These are phyloP conservation scores for Fusarium multiceps DNA, from an alignment of 2,329 filamentous ascomycete genomes.

Conservation along the genomic window DNA sequence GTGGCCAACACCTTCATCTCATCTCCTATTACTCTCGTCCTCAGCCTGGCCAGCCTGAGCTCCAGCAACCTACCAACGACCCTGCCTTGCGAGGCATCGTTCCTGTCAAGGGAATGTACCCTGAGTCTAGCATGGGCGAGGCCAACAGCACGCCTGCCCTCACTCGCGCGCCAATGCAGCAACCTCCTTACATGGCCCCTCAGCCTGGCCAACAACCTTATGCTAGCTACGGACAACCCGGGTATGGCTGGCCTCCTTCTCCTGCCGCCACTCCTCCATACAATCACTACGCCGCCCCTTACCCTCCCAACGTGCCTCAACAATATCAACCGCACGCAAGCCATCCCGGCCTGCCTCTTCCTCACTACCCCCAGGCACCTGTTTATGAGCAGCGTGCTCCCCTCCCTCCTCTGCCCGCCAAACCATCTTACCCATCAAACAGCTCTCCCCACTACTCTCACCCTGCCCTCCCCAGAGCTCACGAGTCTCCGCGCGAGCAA, in stretches of 20 bases:
- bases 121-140: slow-evolving; percentile 93
- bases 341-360: slow-evolving; percentile 45
- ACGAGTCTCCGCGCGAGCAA: slow-evolving; percentile 58
- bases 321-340: slow-evolving; percentile 45
- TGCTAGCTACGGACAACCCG: slow-evolving; percentile 55
- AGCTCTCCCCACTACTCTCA: slow-evolving; percentile 47
- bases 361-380: slow-evolving; percentile 46
- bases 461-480: slow-evolving; percentile 50
- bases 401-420: slow-evolving; percentile 53
- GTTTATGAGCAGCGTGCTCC: slow-evolving; percentile 52
- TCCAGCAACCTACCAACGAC: slow-evolving; percentile 86
- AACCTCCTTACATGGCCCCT: slow-evolving; percentile 54
- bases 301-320: slow-evolving; percentile 48
- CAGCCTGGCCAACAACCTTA: slow-evolving; percentile 51
- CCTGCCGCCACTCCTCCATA: slow-evolving; percentile 66
- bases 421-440: slow-evolving; percentile 50
- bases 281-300: slow-evolving; percentile 57
- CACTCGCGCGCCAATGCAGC: slow-evolving; percentile 77
- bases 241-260: slow-evolving; percentile 67
- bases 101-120: slow-evolving; percentile 94
- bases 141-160: slow-evolving; percentile 82
- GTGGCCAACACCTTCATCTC: slow-evolving; percentile 89
- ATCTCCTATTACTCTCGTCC: slow-evolving; percentile 96
- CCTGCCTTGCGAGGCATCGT: slow-evolving; percentile 82
- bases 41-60: slow-evolving; percentile 75